Percentiles rank a stretch among this genome's conserved stretches.
These are phyloP conservation scores for Litchi chinensis DNA, from an alignment of 345 rosid genomes.

Conservation along the genomic window DNA sequence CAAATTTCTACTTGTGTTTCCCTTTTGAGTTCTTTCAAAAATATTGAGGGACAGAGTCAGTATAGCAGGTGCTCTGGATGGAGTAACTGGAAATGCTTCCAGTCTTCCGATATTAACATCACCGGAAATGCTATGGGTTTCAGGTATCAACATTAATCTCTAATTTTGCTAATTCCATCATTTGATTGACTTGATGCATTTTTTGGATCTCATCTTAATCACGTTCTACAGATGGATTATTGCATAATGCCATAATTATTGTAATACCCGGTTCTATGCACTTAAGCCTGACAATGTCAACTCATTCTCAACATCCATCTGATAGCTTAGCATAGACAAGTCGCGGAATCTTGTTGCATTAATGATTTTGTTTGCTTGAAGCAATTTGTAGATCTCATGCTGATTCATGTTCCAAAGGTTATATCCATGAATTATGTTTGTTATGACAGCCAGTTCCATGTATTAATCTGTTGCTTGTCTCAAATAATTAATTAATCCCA, in stretches of 20 bases:
- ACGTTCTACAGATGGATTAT: background rate
- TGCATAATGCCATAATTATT: background rate
- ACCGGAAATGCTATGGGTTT: background rate
- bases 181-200: background rate
- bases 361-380: slow-evolving; percentile 1
- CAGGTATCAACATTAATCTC: background rate
- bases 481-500: background rate
- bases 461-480: background rate
- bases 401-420: background rate
- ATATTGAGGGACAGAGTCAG: background rate
- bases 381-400: slow-evolving; percentile 3
- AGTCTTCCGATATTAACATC: background rate
- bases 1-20: background rate
- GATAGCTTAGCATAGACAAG: background rate
- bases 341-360: background rate
- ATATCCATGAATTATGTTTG: background rate
- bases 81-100: background rate
- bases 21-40: background rate
- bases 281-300: background rate
- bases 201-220: background rate
- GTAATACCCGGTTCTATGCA: background rate
- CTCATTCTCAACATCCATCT: background rate
- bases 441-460: background rate
- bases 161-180: background rate
- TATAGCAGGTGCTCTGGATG: background rate